Evolutionary conservation across 2,329 filamentous ascomycete species (phyloP).

Genomic region (Ceratocystis cubensis): DNA sequence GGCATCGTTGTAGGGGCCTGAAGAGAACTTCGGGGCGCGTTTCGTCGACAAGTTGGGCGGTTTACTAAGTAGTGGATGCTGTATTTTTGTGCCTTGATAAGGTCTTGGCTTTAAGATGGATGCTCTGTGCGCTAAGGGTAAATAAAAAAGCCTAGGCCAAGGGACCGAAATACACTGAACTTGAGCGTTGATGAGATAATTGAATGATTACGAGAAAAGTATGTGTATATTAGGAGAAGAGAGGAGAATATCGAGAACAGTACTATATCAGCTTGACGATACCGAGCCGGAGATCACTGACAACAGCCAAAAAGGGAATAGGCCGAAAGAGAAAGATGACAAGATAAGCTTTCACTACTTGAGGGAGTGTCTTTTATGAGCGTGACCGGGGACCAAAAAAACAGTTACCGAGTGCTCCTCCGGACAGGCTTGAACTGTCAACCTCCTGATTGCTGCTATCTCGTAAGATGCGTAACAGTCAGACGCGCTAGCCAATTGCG

Average conservation of each 20-base stretch:
- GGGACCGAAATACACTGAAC: no score
- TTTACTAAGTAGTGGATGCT: neutral
- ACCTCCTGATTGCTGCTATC: constrained; percentile 20
- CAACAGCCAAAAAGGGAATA: no score
- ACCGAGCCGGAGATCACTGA: no score
- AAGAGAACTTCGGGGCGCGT: neutral
- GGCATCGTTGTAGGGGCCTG: neutral
- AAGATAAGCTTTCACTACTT: no score
- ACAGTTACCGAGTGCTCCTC: constrained; percentile 13
- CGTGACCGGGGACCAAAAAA: neutral
- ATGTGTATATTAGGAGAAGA: neutral
- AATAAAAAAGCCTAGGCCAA: neutral
- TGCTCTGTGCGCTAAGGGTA: constrained; percentile 1
- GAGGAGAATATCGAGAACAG: neutral
- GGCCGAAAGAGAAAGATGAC: no score
- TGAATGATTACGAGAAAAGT: no score
- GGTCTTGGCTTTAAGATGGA: neutral
- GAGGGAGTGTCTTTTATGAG: neutral
- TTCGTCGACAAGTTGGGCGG: neutral
- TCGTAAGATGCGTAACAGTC: constrained; percentile 37
- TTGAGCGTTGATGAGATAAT: neutral
- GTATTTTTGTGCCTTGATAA: neutral
- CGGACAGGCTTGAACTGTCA: constrained; percentile 22
- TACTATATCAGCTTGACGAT: no score
- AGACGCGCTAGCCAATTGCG: constrained; percentile 46